phyloP scores from a whole-genome alignment of 768 basidiomycete genomes.

The Pluteus cervinus region DNA sequence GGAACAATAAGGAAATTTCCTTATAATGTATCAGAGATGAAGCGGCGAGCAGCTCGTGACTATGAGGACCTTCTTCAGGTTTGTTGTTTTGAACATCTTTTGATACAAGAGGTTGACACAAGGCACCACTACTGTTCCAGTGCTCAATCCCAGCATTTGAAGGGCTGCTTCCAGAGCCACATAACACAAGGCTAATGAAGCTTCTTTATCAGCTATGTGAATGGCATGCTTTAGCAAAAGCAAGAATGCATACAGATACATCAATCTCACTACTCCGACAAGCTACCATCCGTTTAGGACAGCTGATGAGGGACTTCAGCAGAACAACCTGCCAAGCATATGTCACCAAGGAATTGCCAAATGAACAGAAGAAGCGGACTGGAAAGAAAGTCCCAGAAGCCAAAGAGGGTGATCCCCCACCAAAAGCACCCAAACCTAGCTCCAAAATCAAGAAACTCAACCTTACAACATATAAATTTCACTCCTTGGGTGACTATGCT shows the following conservation, averaged over 20 bases:
- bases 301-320: slow-evolving; percentile 21
- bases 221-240: slow-evolving; percentile 38
- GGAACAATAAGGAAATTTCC: slow-evolving; percentile 23
- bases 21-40: slow-evolving; percentile 26
- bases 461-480: slow-evolving; percentile 10
- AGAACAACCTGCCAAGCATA: slow-evolving; percentile 15
- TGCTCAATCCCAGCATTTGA: slow-evolving; percentile 29
- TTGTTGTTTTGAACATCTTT: slow-evolving; percentile 6
- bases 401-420: too few relatives aligned
- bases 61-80: slow-evolving; percentile 34
- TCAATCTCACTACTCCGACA: slow-evolving; percentile 21
- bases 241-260: slow-evolving; percentile 29
- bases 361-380: neutral
- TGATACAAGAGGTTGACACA: neutral
- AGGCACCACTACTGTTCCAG: slow-evolving; percentile 9
- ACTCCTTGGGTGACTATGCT: slow-evolving; percentile 10
- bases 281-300: slow-evolving; percentile 19
- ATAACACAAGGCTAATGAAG: slow-evolving; percentile 22
- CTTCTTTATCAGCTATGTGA: slow-evolving; percentile 25
- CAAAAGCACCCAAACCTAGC: too few relatives aligned
- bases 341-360: slow-evolving; percentile 17
- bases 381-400: neutral
- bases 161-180: slow-evolving; percentile 21
- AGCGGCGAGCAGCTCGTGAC: slow-evolving; percentile 26
- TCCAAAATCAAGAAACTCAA: slow-evolving; percentile 8